Evolutionary conservation across 768 basidiomycete genomes (phyloP).

Genomic region (Lepiota brunneoincarnata): DNA sequence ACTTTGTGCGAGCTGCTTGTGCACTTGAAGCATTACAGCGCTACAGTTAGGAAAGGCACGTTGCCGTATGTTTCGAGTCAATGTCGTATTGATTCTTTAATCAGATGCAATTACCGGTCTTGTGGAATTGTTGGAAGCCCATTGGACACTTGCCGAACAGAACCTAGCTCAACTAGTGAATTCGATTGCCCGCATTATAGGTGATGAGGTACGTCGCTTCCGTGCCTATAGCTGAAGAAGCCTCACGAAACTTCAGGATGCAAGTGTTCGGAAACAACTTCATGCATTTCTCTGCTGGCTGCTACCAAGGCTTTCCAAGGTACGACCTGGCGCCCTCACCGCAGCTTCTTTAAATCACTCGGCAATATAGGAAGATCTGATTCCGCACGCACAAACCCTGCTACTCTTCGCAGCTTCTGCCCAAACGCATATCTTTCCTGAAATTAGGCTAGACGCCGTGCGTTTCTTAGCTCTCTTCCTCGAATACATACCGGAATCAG

Average conservation of each 20-base stretch:
- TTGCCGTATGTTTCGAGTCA: not conserved
- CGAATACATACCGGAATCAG: constrained; percentile 60
- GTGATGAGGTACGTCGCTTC: constrained; percentile 65
- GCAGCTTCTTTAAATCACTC: not conserved
- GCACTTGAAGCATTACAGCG: constrained; percentile 83
- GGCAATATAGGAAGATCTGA: constrained; percentile 55
- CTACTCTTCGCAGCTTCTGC: constrained; percentile 88
- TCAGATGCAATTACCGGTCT: constrained; percentile 74
- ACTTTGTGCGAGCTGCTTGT: constrained; percentile 73
- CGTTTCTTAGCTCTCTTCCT: constrained; percentile 76
- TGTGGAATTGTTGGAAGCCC: constrained; percentile 64
- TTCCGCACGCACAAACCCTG: constrained; percentile 72
- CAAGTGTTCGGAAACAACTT: constrained; percentile 71
- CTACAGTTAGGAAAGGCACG: constrained; percentile 70
- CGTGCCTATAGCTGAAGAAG: constrained; percentile 7
- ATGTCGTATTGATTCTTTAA: not conserved
- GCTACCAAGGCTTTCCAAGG: constrained; percentile 58
- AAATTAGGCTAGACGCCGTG: constrained; percentile 88
- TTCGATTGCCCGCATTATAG: constrained; percentile 66
- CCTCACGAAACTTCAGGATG: constrained; percentile 52
- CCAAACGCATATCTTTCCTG: constrained; percentile 93
- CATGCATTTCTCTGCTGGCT: constrained; percentile 73
- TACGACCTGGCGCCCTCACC: constrained; percentile 21
- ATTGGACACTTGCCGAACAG: constrained; percentile 52
- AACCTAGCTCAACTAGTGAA: constrained; percentile 55